A percentile compares a stretch with the other conserved stretches of the same genome.
These are phyloP conservation scores for Spergularia azorica DNA, from an alignment of 179 eudicot species.

Conservation along the genomic window DNA sequence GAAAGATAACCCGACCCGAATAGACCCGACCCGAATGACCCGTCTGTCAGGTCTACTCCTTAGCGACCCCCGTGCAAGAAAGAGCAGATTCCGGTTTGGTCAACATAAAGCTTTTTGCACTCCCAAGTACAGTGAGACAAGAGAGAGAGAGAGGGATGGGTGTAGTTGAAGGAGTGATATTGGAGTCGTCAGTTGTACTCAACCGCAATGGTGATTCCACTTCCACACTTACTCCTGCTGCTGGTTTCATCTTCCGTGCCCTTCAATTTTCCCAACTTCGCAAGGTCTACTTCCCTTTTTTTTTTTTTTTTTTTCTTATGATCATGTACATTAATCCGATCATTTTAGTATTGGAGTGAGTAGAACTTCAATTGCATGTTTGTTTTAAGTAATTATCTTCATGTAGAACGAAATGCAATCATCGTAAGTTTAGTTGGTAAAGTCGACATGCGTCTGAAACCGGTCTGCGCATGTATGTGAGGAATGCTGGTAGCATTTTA, in stretches of 20 bases:
- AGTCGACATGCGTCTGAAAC: too few species aligned
- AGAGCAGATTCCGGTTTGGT: too few species aligned
- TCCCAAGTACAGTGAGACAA: too few species aligned
- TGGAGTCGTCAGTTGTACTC: conserved; percentile 35
- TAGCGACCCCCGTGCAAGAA: too few species aligned
- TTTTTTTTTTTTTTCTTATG: neutral
- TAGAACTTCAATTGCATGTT: neutral
- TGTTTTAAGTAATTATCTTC: neutral
- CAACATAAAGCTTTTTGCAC: too few species aligned
- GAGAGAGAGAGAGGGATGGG: conserved; percentile 23
- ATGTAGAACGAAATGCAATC: neutral
- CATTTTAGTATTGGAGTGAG: neutral
- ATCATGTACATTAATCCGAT: neutral
- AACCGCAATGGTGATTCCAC: conserved; percentile 24
- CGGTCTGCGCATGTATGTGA: too few species aligned
- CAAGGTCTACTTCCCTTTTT: conserved; percentile 19
- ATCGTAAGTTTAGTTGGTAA: neutral
- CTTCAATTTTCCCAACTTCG: conserved; percentile 47
- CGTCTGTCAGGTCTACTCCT: too few species aligned
- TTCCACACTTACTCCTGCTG: conserved; percentile 32
- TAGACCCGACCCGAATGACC: too few species aligned
- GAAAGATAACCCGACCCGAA: too few species aligned
- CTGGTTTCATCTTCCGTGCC: conserved; percentile 33
- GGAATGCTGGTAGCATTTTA: too few species aligned
- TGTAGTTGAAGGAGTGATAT: conserved; percentile 32